Conservation (phyloP, 2,329 filamentous ascomycete species). For the Colletotrichum karsti region DNA sequence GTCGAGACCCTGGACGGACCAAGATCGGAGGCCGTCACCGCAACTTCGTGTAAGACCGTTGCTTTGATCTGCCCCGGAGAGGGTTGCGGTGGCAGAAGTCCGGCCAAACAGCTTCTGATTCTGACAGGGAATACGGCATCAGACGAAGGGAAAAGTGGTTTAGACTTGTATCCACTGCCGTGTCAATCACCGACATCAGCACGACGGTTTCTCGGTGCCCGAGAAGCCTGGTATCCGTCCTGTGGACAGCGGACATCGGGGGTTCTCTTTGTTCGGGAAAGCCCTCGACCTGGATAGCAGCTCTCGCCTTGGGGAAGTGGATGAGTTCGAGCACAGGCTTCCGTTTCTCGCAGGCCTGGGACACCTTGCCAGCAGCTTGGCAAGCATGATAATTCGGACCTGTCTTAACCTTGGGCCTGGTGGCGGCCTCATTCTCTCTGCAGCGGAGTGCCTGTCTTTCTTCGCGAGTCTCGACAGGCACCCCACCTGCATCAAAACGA, state of each 20-base stretch:
- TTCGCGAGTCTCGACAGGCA: background rate
- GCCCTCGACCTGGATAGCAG: background rate
- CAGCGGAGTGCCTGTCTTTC: background rate
- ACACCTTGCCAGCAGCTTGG: background rate
- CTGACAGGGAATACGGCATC: background rate
- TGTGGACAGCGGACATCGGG: background rate
- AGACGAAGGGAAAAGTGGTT: background rate
- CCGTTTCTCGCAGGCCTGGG: background rate
- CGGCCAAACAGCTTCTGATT: background rate
- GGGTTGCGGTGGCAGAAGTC: background rate
- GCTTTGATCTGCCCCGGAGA: background rate
- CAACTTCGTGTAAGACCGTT: background rate
- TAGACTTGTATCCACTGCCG: background rate
- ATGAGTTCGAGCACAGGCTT: background rate
- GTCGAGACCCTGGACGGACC: slow-evolving; percentile 14
- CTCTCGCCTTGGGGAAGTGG: background rate
- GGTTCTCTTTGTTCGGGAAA: background rate
- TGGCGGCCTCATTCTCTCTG: background rate
- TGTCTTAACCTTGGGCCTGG: background rate
- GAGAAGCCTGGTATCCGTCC: background rate
- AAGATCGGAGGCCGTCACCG: slow-evolving; percentile 6
- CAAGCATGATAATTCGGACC: background rate
- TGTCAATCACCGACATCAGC: background rate
- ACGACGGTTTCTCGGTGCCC: background rate
- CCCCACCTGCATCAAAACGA: slow-evolving; percentile 14